These are phyloP conservation scores for Pseudovirgaria hyperparasitica DNA, from an alignment of 2,329 filamentous ascomycete genomes.

Conservation along the genomic window DNA sequence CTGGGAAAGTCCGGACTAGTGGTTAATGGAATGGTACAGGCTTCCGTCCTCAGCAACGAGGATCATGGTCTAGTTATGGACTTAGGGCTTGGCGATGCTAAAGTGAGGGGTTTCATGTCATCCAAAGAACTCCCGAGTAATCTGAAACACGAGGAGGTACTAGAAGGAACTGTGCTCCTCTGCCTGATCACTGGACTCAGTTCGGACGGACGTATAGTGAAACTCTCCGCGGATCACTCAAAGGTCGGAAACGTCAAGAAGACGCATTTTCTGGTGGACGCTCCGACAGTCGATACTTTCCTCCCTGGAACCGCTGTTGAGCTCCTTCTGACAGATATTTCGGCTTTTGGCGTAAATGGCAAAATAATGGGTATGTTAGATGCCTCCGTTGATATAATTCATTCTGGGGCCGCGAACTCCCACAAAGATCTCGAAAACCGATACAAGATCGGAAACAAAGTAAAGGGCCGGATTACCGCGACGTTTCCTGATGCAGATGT, in stretches of 20 bases:
- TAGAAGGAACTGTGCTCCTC: conserved; percentile 74
- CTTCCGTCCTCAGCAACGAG: conserved; percentile 80
- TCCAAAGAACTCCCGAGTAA: conserved; percentile 64
- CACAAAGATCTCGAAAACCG: conserved; percentile 60
- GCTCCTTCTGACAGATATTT: conserved; percentile 65
- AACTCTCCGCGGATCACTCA: conserved; percentile 63
- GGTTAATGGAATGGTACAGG: conserved; percentile 68
- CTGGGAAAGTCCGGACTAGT: conserved; percentile 62
- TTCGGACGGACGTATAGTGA: conserved; percentile 69
- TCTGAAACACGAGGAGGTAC: conserved; percentile 53
- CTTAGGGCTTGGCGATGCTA: conserved; percentile 56
- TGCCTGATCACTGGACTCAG: conserved; percentile 67
- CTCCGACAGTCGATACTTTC: conserved; percentile 80
- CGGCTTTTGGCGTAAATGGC: conserved; percentile 62
- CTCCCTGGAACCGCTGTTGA: conserved; percentile 86
- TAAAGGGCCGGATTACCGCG: conserved; percentile 78
- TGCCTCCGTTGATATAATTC: conserved; percentile 79
- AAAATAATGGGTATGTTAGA: conserved; percentile 89
- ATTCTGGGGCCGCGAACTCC: conserved; percentile 64
- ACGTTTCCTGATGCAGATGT: conserved; percentile 69
- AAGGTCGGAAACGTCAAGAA: conserved; percentile 57
- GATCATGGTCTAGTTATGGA: conserved; percentile 95
- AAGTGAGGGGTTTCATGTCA: conserved; percentile 70
- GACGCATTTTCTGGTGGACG: conserved; percentile 54
- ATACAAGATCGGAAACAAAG: conserved; percentile 71